Percentiles rank a stretch among this genome's conserved stretches.
Evolutionary conservation across 106 monocot species (phyloP).

Genomic region (Iris macrosiphon): DNA sequence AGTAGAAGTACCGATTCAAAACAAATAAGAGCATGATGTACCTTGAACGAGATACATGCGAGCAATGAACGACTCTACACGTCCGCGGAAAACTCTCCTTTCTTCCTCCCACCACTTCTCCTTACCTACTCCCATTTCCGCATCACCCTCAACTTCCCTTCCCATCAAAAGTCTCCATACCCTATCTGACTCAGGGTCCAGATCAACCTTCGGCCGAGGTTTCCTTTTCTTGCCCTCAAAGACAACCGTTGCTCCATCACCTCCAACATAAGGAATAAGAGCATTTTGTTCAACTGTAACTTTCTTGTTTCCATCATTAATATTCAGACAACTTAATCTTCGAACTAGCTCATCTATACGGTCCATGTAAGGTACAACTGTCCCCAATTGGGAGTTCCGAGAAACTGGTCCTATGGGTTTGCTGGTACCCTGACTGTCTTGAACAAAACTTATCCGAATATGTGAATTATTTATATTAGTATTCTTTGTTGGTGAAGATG

Average conservation of each 20-base stretch:
- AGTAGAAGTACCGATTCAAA: too few relatives aligned
- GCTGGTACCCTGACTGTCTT: conserved; percentile 4
- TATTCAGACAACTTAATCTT: conserved; percentile 33
- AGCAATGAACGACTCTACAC: conserved; percentile 75
- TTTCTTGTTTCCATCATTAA: conserved; percentile 24
- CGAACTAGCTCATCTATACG: conserved; percentile 29
- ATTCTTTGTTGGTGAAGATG: neutral
- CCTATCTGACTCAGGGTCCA: conserved; percentile 61
- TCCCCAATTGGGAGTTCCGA: neutral
- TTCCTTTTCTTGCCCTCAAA: conserved; percentile 32
- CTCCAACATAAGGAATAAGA: conserved; percentile 32
- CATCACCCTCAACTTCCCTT: conserved; percentile 23
- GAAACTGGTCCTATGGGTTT: conserved; percentile 3
- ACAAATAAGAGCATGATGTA: conserved; percentile 14
- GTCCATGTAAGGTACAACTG: conserved; percentile 5
- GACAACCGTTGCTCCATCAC: conserved; percentile 25
- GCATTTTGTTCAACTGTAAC: conserved; percentile 21
- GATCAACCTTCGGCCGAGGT: conserved; percentile 41
- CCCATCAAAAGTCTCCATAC: conserved; percentile 76
- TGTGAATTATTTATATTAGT: neutral
- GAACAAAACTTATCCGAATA: neutral
- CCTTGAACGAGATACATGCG: conserved; percentile 95
- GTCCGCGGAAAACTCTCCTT: conserved; percentile 54
- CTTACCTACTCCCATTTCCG: conserved; percentile 31
- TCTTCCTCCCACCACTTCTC: conserved; percentile 77